Conservation (phyloP, 2,329 filamentous ascomycete genomes). For the Aureobasidium musti region DNA sequence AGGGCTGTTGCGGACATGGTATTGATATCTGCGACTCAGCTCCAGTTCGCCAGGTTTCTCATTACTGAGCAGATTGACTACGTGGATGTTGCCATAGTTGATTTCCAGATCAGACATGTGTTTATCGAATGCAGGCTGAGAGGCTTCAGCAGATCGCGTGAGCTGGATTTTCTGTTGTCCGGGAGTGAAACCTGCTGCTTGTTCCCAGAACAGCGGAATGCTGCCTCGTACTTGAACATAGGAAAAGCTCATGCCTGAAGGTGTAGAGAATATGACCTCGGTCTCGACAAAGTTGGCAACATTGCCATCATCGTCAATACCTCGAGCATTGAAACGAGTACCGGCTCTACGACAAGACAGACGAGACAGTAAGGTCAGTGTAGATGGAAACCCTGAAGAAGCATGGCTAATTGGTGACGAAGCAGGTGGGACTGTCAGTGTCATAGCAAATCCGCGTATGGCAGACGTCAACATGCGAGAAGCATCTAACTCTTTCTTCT, state of each 20-base stretch:
- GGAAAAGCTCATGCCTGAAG: constrained; percentile 76
- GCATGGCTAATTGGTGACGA: constrained; percentile 68
- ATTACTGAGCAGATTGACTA: constrained; percentile 91
- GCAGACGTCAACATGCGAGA: constrained; percentile 90
- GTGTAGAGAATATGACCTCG: constrained; percentile 88
- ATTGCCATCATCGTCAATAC: constrained; percentile 95
- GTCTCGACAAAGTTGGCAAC: constrained; percentile 99
- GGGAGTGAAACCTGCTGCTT: constrained; percentile 80
- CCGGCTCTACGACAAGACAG: constrained; percentile 88
- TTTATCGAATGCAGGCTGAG: constrained; percentile 91
- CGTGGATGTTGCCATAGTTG: constrained; percentile 85
- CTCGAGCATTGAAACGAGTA: constrained; percentile 94
- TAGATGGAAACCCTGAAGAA: constrained; percentile 73
- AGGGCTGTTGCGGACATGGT: constrained; percentile 73
- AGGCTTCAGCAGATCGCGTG: constrained; percentile 84
- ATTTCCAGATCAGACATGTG: constrained; percentile 87
- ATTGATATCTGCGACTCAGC: constrained; percentile 74
- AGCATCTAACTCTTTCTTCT: constrained; percentile 77
- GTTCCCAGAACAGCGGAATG: constrained; percentile 97
- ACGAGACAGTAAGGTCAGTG: constrained; percentile 85
- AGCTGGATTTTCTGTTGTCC: constrained; percentile 93
- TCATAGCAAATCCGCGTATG: constrained; percentile 88
- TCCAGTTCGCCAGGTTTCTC: constrained; percentile 84
- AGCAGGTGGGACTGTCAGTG: constrained; percentile 77
- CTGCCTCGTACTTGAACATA: constrained; percentile 92